Base-by-base conservation (phyloP, 352 stramenopile genomes). In the Phytophthora pseudosyringae region DNA sequence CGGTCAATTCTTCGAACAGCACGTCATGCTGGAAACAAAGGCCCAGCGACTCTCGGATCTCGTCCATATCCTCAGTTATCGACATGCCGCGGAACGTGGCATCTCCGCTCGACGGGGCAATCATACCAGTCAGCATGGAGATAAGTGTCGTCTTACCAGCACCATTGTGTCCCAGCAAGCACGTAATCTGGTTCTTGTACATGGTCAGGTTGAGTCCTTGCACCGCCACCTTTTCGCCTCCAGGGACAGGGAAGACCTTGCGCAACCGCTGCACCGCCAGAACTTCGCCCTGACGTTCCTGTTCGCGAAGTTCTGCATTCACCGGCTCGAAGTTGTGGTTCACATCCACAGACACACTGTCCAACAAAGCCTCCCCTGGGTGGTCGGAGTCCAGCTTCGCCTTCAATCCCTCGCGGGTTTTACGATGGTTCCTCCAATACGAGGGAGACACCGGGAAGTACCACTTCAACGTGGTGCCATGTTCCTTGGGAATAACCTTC, bases 71-170 rank as follows among this genome's bases (percentile, higher is more conserved):
- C 16, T 86, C 33, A 1, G 38, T 69, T 12, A 97, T 86, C 7
- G 84, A 91, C 31, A 90, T 64, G 12, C 91, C 91, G 18, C 76
- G 70, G 49, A 97, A 87, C 8, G 65, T 72, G 25, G 83, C 88
- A 16, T 91, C 61, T 46, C 88, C 88, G n/a, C 67, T 67, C 9
- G 78, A 66, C 9, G 78, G 64, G 0, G 84, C 73, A 26, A 91
- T 75, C 65, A 96, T 83, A 5, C 94, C 93, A 5, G 90, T 98
- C 33, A 98, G 65, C 80, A 98, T 97, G 3, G 75, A 91, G 18
- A 98, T 97, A 5, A 95, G 77, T 5, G 94, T 98, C 32, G 85
- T 89, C 64, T 97, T 98, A n/a, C 91, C 91, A 33, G 89, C 90
- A 47, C 92, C 93, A 66, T 98, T 98, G 67, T 98, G 94, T 12